Evolutionary conservation across 2,329 filamentous ascomycete species (phyloP).

Genomic region (Cadophora sp.): DNA sequence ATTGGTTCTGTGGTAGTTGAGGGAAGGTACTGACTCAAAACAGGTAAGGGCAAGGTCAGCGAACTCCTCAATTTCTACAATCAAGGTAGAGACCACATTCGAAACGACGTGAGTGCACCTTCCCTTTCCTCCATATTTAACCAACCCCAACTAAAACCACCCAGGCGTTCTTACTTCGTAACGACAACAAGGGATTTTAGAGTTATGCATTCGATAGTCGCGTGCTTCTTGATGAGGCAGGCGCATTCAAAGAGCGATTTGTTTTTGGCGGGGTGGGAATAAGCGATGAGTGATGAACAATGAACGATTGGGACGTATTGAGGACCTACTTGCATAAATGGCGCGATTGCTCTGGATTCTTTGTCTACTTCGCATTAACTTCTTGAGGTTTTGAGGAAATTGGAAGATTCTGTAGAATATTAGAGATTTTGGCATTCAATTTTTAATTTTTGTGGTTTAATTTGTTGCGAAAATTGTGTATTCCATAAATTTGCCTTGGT

Average conservation of each 20-base stretch:
- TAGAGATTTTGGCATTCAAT: neutral
- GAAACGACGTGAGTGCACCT: conserved; percentile 32
- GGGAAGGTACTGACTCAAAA: neutral
- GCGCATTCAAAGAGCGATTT: neutral
- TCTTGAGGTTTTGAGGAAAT: neutral
- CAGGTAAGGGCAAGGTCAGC: conserved; percentile 29
- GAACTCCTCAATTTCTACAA: conserved; percentile 22
- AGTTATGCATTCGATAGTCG: neutral
- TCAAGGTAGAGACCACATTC: conserved; percentile 15
- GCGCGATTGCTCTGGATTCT: neutral
- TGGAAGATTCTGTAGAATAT: neutral
- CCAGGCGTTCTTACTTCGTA: conserved; percentile 28
- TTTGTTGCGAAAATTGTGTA: too few species aligned
- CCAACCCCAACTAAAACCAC: neutral
- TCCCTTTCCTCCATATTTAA: neutral
- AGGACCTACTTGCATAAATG: neutral
- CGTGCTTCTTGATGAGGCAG: neutral
- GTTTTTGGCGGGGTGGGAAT: neutral
- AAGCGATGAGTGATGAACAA: neutral
- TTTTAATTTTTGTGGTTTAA: neutral
- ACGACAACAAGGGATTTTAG: conserved; percentile 25
- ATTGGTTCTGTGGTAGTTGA: neutral
- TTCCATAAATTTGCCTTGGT: too few species aligned
- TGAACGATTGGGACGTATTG: neutral
- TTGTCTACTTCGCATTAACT: neutral